phyloP scores from a whole-genome alignment of 2,329 filamentous ascomycete genomes.

The Diplodia seriata region DNA sequence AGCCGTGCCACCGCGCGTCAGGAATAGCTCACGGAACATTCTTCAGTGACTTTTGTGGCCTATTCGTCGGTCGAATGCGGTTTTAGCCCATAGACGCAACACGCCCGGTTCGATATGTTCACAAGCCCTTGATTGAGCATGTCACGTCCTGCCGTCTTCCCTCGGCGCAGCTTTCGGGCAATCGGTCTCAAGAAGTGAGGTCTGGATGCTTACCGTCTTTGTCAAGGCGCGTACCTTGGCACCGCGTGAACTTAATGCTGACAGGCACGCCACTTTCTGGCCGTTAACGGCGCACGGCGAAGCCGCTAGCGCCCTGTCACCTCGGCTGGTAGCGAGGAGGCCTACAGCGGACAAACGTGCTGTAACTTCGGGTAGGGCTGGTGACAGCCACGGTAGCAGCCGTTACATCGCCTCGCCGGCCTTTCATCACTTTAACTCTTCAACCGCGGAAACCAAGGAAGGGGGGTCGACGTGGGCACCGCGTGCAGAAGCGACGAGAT shows the following conservation, averaged over 20 bases:
- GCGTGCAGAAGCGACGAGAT: slow-evolving; percentile 16
- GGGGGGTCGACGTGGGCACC: slow-evolving; percentile 8
- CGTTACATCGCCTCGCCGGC: slow-evolving; percentile 6
- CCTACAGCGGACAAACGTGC: slow-evolving; percentile 19
- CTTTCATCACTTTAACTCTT: background rate
- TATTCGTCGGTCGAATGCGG: background rate
- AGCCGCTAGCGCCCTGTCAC: slow-evolving; percentile 3
- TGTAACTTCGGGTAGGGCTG: slow-evolving; percentile 28
- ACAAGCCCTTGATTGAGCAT: background rate
- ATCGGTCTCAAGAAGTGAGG: background rate
- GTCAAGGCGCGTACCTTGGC: slow-evolving; percentile 11
- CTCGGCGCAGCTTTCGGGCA: background rate
- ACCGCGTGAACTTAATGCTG: slow-evolving; percentile 19
- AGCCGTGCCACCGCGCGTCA: slow-evolving; percentile 10
- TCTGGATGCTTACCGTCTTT: slow-evolving; percentile 18
- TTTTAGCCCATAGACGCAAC: background rate
- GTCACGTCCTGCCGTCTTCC: background rate
- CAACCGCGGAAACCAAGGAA: slow-evolving; percentile 20
- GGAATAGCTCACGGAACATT: slow-evolving; percentile 17
- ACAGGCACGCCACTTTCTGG: slow-evolving; percentile 27
- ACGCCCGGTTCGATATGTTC: background rate
- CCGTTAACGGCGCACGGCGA: slow-evolving; percentile 20
- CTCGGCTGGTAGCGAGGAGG: slow-evolving; percentile 10
- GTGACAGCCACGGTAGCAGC: background rate
- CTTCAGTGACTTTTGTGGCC: slow-evolving; percentile 5